Conservation (phyloP, 2,329 filamentous ascomycete species). For the Tolypocladium paradoxum region DNA sequence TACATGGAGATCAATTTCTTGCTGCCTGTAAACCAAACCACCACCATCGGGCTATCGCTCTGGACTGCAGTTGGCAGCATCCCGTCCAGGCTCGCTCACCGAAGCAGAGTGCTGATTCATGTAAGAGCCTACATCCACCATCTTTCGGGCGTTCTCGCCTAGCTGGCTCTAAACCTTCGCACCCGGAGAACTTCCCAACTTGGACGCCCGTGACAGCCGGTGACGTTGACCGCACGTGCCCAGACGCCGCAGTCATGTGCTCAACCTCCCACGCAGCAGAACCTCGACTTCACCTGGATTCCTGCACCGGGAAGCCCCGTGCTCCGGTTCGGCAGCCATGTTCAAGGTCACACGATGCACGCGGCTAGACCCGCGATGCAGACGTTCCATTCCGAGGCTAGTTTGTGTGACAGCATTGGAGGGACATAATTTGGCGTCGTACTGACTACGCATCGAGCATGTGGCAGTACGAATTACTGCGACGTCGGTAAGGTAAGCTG, state of each 20-base stretch:
- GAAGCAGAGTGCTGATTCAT: neutral
- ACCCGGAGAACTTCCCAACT: neutral
- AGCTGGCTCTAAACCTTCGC: neutral
- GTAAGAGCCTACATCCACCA: neutral
- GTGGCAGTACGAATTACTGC: neutral
- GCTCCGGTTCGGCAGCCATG: neutral
- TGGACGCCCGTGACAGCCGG: neutral
- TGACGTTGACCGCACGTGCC: neutral
- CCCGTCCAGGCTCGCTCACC: neutral
- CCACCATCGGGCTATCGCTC: neutral
- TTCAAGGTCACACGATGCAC: neutral
- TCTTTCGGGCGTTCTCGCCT: neutral
- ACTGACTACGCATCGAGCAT: neutral
- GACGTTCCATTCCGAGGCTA: neutral
- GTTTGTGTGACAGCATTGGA: neutral
- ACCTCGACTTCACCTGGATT: neutral
- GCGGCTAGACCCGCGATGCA: too few relatives aligned
- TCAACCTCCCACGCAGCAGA: neutral
- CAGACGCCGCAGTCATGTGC: neutral
- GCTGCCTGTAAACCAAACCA: neutral
- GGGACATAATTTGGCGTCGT: neutral
- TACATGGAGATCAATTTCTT: neutral
- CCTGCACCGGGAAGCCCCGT: neutral
- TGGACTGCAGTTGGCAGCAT: neutral
- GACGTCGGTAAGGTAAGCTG: too few relatives aligned